A percentile compares a stretch with the other conserved stretches of the same genome.
Evolutionary conservation across 345 rosid species (phyloP).

Genomic region (Crucihimalaya himalaica): DNA sequence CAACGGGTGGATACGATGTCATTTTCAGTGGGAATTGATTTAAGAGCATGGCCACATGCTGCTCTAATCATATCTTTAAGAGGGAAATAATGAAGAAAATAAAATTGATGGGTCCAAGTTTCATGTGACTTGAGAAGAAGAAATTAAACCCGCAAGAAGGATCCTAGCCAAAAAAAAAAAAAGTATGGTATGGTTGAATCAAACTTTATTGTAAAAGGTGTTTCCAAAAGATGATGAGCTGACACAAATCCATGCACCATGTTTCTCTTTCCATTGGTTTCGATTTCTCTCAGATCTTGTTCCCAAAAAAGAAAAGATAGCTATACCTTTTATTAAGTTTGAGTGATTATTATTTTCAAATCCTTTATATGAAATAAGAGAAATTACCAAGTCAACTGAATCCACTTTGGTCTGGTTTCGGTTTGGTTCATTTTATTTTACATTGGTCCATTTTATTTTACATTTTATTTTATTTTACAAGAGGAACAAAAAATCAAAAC

Average conservation of each 20-base stretch:
- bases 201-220: constrained; percentile 28
- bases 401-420: not conserved
- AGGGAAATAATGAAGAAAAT: constrained; percentile 22
- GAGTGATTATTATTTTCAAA: constrained; percentile 3
- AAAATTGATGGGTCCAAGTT: constrained; percentile 38
- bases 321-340: not conserved
- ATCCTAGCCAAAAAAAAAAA: not conserved
- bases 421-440: not conserved
- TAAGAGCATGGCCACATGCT: constrained; percentile 37
- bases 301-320: not conserved
- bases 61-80: constrained; percentile 24
- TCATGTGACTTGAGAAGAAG: constrained; percentile 30
- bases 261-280: constrained; percentile 24
- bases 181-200: constrained; percentile 22
- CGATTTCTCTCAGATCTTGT: constrained; percentile 29
- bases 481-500: no score
- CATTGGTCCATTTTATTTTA: no score
- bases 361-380: not conserved
- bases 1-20: constrained; percentile 34
- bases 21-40: constrained; percentile 39
- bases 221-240: constrained; percentile 31
- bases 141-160: not conserved
- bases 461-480: no score
- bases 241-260: constrained; percentile 41
- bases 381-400: not conserved